These are phyloP conservation scores for Leccinellum luteum DNA, from an alignment of 768 basidiomycete species.

Conservation along the genomic window DNA sequence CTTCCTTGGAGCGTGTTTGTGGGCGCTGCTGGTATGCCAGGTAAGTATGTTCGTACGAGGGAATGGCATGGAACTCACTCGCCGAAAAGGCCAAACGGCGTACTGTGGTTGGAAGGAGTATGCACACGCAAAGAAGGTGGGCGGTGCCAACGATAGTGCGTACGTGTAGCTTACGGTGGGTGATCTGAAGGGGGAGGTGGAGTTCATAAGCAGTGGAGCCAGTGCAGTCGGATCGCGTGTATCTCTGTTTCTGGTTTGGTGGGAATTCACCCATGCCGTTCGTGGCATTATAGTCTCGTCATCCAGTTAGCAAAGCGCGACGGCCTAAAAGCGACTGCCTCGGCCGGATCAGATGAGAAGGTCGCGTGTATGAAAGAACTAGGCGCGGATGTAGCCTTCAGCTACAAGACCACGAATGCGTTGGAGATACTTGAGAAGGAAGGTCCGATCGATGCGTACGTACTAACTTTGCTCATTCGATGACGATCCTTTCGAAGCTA, in stretches of 20 bases:
- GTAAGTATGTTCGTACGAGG: conserved; percentile 7
- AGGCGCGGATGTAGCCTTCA: conserved; percentile 68
- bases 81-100: conserved; percentile 23
- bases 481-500: not conserved
- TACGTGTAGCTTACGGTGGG: not conserved
- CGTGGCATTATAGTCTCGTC: conserved; percentile 34
- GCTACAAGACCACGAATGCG: conserved; percentile 63
- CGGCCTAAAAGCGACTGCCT: conserved; percentile 64
- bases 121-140: conserved; percentile 23
- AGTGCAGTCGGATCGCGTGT: conserved; percentile 60
- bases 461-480: not conserved
- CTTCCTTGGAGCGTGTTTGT: conserved; percentile 31
- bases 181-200: conserved; percentile 41
- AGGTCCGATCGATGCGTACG: conserved; percentile 54
- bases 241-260: not conserved
- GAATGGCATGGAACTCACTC: not conserved
- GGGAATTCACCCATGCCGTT: conserved; percentile 6
- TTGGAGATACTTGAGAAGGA: conserved; percentile 51
- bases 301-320: conserved; percentile 49
- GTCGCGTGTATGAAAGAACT: conserved; percentile 56
- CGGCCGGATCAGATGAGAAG: conserved; percentile 70
- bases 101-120: conserved; percentile 19
- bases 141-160: not conserved
- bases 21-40: conserved; percentile 33
- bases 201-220: conserved; percentile 43